Evolutionary conservation across 345 rosid species (phyloP), one percentile per base, ranked within the genome.

Genomic region (Sisymbrium altissimum): DNA sequence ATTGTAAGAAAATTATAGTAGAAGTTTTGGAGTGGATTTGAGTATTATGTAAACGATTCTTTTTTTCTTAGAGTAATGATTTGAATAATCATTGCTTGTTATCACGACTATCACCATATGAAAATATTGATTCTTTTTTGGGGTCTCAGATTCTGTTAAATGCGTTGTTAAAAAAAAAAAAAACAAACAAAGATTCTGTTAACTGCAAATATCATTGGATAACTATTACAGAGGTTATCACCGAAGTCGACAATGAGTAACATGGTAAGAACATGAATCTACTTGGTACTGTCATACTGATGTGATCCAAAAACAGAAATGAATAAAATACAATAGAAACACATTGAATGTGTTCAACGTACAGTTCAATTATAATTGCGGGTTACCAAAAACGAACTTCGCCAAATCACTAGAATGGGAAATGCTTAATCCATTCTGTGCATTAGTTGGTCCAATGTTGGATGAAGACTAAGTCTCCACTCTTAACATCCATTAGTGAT

Each of bases 381-480:
- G 8, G 38, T 50, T 0, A 11, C 17, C 3, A 12, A 9, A 7
- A 50, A 48, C 59, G 13, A 4, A 50, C 17, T 21, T 68, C 63
- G n/a, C 19, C 15, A 18, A 23, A 54, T 72, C 56, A 3, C 35
- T 12, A 54, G 15, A 64, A 73, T 56, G 66, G 23, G 65, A 39
- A 14, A 39, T 57, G 32, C 43, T 56, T 4, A 39, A 32, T 57
- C 49, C 4, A 23, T 60, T 48, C 3, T 60, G 49, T 58, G 33
- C 59, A 36, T 60, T 39, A 70, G 54, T 35, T 57, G 65, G 35
- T 70, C 25, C 15, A 56, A 6, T 73, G 78, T 18, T 45, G 50
- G 23, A 35, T 54, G 46, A n/a, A 43, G 70, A 73, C 17, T 53
- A 45, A 23, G 39, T 35, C 71, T 56, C 30, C 49, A 64, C 64